phyloP scores from a whole-genome alignment of 176 grass and related monocot genomes.

The Tillandsia fasciculata region DNA sequence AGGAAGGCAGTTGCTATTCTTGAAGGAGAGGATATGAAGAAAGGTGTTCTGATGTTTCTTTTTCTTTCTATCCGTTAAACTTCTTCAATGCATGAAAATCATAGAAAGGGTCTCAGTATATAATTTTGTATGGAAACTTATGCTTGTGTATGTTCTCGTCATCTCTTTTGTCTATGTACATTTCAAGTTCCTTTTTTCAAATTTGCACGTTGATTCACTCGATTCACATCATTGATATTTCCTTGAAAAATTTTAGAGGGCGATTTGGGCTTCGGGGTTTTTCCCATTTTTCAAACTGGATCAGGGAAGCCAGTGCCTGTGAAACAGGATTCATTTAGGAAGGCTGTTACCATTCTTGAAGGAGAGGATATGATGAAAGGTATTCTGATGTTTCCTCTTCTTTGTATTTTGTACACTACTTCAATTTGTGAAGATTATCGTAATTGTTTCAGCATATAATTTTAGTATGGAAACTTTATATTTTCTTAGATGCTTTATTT shows the following conservation, averaged over 20 bases:
- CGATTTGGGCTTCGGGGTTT: conserved; percentile 20
- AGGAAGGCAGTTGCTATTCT: conserved; percentile 17
- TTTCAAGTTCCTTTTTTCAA: too few species aligned
- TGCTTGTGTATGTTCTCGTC: too few species aligned
- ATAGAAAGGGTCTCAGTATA: too few species aligned
- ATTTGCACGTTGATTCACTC: background rate
- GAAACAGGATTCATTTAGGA: conserved; percentile 38
- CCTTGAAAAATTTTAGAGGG: conserved; percentile 15
- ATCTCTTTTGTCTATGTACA: too few species aligned
- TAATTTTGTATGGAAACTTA: too few species aligned
- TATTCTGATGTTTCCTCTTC: background rate
- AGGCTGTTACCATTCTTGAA: conserved; percentile 51
- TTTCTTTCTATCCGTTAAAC: background rate
- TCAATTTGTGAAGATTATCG: too few species aligned
- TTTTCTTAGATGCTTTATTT: background rate
- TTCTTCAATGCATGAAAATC: background rate
- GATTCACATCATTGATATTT: conserved; percentile 1
- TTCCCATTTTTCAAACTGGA: conserved; percentile 57
- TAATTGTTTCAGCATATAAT: too few species aligned
- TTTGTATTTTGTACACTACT: too few species aligned
- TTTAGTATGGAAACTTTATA: too few species aligned
- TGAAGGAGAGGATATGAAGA: conserved; percentile 19
- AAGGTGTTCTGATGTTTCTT: conserved; percentile 14
- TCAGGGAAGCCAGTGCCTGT: conserved; percentile 50
- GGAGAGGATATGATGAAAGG: conserved; percentile 20